Percentiles rank a stretch among this genome's conserved stretches.
These are phyloP conservation scores for Arthrinium phaeospermum DNA, from an alignment of 2,329 filamentous ascomycete species.

Conservation along the genomic window DNA sequence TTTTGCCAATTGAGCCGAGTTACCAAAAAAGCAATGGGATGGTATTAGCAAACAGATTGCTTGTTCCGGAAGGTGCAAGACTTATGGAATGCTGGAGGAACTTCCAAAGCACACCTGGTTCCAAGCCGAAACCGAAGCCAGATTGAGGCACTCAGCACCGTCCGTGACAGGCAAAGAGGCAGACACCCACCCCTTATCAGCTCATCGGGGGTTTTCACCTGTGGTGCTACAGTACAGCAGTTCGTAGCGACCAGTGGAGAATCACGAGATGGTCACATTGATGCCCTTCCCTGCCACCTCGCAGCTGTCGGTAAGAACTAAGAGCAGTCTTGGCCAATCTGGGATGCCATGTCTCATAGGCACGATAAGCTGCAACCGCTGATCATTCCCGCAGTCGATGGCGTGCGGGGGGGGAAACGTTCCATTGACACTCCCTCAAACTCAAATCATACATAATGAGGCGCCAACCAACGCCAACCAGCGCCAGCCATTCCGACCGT, in stretches of 20 bases:
- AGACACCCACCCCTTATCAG: not conserved
- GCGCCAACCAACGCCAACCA: no score
- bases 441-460: constrained; percentile 4
- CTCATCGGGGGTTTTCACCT: not conserved
- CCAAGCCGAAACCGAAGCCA: not conserved
- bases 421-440: constrained; percentile 9
- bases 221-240: not conserved
- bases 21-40: not conserved
- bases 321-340: constrained; percentile 1
- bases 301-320: not conserved
- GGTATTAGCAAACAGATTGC: not conserved
- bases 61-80: not conserved
- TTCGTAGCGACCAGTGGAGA: not conserved
- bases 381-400: not conserved
- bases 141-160: not conserved
- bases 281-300: not conserved
- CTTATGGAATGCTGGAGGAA: not conserved
- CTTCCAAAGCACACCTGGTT: not conserved
- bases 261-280: not conserved
- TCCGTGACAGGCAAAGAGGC: not conserved
- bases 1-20: constrained; percentile 3
- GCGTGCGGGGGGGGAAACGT: constrained; percentile 12
- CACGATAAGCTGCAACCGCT: constrained; percentile 10
- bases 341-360: not conserved
- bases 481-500: not conserved